Conservation (phyloP, 768 basidiomycete genomes). For the Tylopilus sp. region DNA sequence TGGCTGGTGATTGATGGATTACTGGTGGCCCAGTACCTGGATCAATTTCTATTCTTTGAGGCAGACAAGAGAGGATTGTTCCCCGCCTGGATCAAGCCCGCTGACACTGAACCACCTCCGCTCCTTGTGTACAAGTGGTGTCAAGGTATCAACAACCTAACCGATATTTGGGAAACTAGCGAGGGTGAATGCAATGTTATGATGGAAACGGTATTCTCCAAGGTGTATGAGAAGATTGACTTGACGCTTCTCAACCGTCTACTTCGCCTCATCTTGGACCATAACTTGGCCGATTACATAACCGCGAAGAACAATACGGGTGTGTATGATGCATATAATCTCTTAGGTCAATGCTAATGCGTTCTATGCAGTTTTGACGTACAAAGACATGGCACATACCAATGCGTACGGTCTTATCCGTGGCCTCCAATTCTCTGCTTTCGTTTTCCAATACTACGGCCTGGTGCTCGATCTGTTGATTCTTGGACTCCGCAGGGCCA, state of each 20-base stretch:
- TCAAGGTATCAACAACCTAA: constrained; percentile 98
- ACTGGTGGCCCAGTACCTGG: constrained; percentile 64
- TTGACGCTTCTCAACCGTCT: constrained; percentile 93
- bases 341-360: background rate
- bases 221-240: constrained; percentile 99
- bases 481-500: constrained; percentile 95
- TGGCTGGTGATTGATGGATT: constrained; percentile 9
- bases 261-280: constrained; percentile 93
- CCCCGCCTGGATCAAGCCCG: constrained; percentile 99
- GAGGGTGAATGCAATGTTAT: constrained; percentile 98
- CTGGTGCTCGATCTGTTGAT: constrained; percentile 93
- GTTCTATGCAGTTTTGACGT: constrained; percentile 59
- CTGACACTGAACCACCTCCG: constrained; percentile 95
- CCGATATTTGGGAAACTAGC: constrained; percentile 96
- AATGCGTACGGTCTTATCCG: constrained; percentile 97
- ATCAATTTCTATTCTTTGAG: constrained; percentile 98
- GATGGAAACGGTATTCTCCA: constrained; percentile 97
- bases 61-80: constrained; percentile 97
- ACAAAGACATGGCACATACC: constrained; percentile 98
- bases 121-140: constrained; percentile 99
- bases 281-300: constrained; percentile 98
- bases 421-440: constrained; percentile 96
- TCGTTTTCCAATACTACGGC: constrained; percentile 99
- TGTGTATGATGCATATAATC: constrained; percentile 21
- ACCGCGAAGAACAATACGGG: constrained; percentile 98